Base-by-base conservation (phyloP, 495 filamentous ascomycete genomes). In the Tetracladium marchalianum region DNA sequence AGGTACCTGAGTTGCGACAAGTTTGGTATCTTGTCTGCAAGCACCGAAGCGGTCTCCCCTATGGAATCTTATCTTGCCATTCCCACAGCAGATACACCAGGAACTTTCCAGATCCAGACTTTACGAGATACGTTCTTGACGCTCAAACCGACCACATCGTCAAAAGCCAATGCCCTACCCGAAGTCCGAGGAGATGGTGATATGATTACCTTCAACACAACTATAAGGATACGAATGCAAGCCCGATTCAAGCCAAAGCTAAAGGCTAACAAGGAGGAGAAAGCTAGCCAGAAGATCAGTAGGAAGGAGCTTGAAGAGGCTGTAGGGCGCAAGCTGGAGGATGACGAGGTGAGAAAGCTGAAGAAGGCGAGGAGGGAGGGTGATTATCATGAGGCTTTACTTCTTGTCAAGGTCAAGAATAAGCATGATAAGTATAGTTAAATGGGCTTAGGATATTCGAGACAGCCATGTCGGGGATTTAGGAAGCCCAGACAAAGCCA, bases 371-470 rank as follows among this genome's bases (percentile, higher is more conserved):
- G 88, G 61, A 70, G 78, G 61, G 87, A 95, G 60, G 87, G 92
- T 1, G 78, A 90, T 62, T 98, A 89, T 60, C 84, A 97, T 66
- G 93, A 98, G 65, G 76, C 75, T 43, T 61, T 96, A 51, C 64
- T 98, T 45, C 82, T 95, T 72, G 72, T 97, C 24, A 89, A 87
- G 63, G 86, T 95, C 10, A 95, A 92, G 65, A 84, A 80, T 45
- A 96, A 95, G 67, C 92, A 98, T 69, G 92, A 98, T 67, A 98
- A 98, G 62, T 98, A 72, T 51, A 65, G 69, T 38, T 76, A 45
- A 58, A 9, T 0, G 22, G 22, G 22, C 22, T 27, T 27, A 27
- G 22, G 22, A 27, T 27, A n/a, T 27, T 27, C 3, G 22, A 27
- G 22, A 3, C 22, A 3, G 22, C 22, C 22, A 27, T 27, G 22